Evolutionary conservation across 2,329 filamentous ascomycete species (phyloP).

Genomic region (Colletotrichum sp.): DNA sequence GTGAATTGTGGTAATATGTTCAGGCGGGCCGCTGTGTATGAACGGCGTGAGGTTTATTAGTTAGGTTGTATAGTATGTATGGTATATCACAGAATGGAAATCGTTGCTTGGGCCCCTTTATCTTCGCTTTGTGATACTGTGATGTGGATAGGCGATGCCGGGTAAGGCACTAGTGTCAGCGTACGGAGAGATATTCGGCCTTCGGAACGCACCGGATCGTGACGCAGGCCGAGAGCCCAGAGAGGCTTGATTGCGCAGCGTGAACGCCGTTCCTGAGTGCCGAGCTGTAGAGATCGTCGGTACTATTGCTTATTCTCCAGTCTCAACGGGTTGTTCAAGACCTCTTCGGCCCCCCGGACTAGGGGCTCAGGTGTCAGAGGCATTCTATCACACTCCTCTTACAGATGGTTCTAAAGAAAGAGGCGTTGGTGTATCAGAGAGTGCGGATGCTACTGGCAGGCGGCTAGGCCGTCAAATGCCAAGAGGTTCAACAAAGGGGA

Average conservation of each 20-base stretch:
- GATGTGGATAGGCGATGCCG: neutral
- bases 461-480: neutral
- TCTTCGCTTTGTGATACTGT: neutral
- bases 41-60: neutral
- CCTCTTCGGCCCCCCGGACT: neutral
- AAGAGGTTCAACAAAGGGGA: neutral
- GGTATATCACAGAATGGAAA: neutral
- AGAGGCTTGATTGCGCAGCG: neutral
- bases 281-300: neutral
- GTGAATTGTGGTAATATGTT: slow-evolving; percentile 17
- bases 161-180: neutral
- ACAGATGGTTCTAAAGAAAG: neutral
- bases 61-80: neutral
- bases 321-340: neutral
- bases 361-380: neutral
- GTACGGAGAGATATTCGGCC: neutral
- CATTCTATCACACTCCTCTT: neutral
- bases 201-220: neutral
- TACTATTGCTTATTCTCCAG: neutral
- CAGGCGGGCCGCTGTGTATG: neutral
- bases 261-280: neutral
- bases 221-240: neutral
- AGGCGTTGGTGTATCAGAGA: neutral
- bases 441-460: neutral
- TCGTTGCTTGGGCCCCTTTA: neutral